These are phyloP conservation scores for Candida ovalis DNA, from an alignment of 805 yeast genomes.

Conservation along the genomic window DNA sequence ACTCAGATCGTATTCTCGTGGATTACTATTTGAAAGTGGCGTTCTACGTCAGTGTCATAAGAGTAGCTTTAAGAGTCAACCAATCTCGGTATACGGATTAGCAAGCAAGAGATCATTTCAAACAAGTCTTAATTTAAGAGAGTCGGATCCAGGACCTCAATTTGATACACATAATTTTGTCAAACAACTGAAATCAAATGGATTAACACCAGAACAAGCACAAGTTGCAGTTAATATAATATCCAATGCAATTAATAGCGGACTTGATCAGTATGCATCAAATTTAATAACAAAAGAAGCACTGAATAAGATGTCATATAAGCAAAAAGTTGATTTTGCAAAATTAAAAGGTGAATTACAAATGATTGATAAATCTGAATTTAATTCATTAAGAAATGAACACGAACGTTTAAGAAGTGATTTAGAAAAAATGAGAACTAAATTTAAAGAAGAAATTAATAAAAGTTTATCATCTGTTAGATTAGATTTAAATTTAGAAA, in stretches of 20 bases:
- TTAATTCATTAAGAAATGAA: conserved; percentile 76
- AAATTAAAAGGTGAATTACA: conserved; percentile 89
- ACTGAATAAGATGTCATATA: conserved; percentile 80
- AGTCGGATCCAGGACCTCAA: conserved; percentile 27
- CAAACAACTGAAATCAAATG: conserved; percentile 55
- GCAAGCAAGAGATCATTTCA: neutral
- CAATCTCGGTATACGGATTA: neutral
- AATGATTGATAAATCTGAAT: conserved; percentile 82
- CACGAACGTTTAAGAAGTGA: conserved; percentile 82
- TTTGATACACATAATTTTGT: conserved; percentile 79
- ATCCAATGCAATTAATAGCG: conserved; percentile 72
- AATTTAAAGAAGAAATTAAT: conserved; percentile 86
- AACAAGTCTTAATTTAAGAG: neutral
- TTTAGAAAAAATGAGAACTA: conserved; percentile 78
- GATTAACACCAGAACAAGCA: conserved; percentile 74
- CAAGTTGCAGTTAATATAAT: conserved; percentile 74
- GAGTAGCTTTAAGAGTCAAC: neutral
- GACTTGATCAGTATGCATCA: conserved; percentile 68
- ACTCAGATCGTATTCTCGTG: too few species aligned
- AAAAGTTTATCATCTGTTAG: conserved; percentile 87
- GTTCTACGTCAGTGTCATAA: too few species aligned
- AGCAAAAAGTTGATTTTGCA: conserved; percentile 95
- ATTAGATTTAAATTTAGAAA: conserved; percentile 86
- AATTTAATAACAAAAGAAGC: conserved; percentile 84
- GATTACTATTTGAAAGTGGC: too few species aligned